Evolutionary conservation across 2,329 filamentous ascomycete species (phyloP).

Genomic region (Aureobasidium sp.): DNA sequence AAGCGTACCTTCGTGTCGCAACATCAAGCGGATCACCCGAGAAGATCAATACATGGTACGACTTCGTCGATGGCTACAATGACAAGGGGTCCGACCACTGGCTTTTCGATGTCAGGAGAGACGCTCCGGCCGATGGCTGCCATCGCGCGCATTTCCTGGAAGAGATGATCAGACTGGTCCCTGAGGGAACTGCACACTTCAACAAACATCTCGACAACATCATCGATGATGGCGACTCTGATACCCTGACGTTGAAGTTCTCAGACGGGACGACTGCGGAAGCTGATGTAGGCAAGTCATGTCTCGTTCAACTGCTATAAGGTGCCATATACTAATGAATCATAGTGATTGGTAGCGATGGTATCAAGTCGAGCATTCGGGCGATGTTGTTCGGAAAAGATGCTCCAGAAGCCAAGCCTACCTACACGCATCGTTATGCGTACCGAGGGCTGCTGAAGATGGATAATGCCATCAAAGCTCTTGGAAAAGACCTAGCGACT

Average conservation of each 20-base stretch:
- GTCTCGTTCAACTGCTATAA: too few relatives aligned
- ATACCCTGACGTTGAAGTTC: neutral
- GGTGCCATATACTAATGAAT: too few relatives aligned
- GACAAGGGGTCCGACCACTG: neutral
- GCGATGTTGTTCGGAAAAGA: too few relatives aligned
- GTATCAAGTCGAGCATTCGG: too few relatives aligned
- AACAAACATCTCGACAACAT: slow-evolving; percentile 28
- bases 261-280: too few relatives aligned
- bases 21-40: neutral
- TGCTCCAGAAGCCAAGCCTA: too few relatives aligned
- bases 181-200: slow-evolving; percentile 35
- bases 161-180: slow-evolving; percentile 42
- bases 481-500: too few relatives aligned
- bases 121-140: neutral
- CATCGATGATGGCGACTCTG: neutral
- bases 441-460: too few relatives aligned
- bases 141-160: slow-evolving; percentile 46
- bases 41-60: neutral
- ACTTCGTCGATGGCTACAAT: neutral
- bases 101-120: neutral
- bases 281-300: too few relatives aligned
- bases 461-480: too few relatives aligned
- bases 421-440: too few relatives aligned
- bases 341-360: too few relatives aligned
- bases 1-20: neutral